These are phyloP conservation scores for Penicillium cinerascens DNA, from an alignment of 495 filamentous ascomycete genomes.

Conservation along the genomic window DNA sequence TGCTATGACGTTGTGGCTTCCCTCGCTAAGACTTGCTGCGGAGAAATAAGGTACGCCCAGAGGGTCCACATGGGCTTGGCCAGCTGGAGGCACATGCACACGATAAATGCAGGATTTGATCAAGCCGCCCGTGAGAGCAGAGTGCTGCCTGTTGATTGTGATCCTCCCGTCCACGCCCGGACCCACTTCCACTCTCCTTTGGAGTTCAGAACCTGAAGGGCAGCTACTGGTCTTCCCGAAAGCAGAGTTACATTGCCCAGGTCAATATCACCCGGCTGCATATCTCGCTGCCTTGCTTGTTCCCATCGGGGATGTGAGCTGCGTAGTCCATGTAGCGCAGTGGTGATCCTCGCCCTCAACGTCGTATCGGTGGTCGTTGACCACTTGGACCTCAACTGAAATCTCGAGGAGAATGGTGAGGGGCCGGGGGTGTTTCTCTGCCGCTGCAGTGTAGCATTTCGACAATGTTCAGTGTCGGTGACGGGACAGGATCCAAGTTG, in stretches of 20 bases:
- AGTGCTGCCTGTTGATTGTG: slow-evolving; percentile 52
- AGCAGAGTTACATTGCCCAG: slow-evolving; percentile 41
- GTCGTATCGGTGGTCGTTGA: slow-evolving; percentile 46
- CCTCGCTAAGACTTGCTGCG: slow-evolving; percentile 18
- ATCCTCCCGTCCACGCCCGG: slow-evolving; percentile 45
- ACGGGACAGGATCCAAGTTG: background rate
- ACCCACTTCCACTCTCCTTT: slow-evolving; percentile 40
- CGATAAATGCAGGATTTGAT: slow-evolving; percentile 53
- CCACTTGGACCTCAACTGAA: slow-evolving; percentile 46
- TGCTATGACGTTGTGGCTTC: background rate
- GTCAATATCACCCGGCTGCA: slow-evolving; percentile 38
- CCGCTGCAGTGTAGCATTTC: slow-evolving; percentile 48
- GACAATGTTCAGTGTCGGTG: slow-evolving; percentile 1
- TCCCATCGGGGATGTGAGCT: slow-evolving; percentile 39
- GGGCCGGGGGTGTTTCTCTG: slow-evolving; percentile 49
- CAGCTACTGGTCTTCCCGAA: slow-evolving; percentile 48
- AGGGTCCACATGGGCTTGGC: slow-evolving; percentile 51
- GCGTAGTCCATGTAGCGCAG: slow-evolving; percentile 53
- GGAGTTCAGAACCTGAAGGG: slow-evolving; percentile 42
- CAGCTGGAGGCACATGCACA: slow-evolving; percentile 46
- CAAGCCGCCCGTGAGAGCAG: slow-evolving; percentile 44
- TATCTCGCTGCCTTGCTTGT: slow-evolving; percentile 32
- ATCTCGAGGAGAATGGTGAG: slow-evolving; percentile 51
- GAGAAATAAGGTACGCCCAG: slow-evolving; percentile 49
- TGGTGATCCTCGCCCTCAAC: slow-evolving; percentile 46